Evolutionary conservation across 495 filamentous ascomycete genomes (phyloP).

Genomic region (Neurospora sp.): DNA sequence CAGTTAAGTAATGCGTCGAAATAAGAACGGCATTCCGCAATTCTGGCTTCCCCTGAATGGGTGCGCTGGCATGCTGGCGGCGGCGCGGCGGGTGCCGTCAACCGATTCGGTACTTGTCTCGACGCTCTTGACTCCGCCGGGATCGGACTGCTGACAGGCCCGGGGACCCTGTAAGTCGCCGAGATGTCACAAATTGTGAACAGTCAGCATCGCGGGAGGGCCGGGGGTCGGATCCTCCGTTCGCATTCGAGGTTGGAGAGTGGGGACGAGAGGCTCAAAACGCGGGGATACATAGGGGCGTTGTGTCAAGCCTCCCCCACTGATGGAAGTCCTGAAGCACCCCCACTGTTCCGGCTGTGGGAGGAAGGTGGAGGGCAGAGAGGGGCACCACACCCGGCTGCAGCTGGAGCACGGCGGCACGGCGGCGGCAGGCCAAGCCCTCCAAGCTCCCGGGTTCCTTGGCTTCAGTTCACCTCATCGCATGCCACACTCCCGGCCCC

Average conservation of each 20-base stretch:
- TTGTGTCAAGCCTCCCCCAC: not conserved
- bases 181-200: not conserved
- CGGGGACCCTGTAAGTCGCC: not conserved
- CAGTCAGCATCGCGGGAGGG: not conserved
- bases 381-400: not conserved
- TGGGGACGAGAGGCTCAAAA: not conserved
- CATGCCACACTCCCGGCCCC: not conserved
- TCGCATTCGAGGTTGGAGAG: not conserved
- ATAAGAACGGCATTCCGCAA: not conserved
- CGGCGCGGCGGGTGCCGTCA: not conserved
- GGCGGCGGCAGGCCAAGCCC: not conserved
- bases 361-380: not conserved
- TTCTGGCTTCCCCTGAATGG: not conserved
- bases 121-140: not conserved
- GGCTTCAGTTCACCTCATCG: not conserved
- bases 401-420: not conserved
- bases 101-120: not conserved
- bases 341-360: not conserved
- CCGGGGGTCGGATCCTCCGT: not conserved
- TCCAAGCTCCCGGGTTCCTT: not conserved
- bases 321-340: not conserved
- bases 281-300: not conserved
- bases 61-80: not conserved
- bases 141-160: not conserved
- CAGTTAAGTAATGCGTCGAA: not conserved